Conservation (phyloP, 1,284 basidiomycete genomes). For the Cystobasidium sp. region DNA sequence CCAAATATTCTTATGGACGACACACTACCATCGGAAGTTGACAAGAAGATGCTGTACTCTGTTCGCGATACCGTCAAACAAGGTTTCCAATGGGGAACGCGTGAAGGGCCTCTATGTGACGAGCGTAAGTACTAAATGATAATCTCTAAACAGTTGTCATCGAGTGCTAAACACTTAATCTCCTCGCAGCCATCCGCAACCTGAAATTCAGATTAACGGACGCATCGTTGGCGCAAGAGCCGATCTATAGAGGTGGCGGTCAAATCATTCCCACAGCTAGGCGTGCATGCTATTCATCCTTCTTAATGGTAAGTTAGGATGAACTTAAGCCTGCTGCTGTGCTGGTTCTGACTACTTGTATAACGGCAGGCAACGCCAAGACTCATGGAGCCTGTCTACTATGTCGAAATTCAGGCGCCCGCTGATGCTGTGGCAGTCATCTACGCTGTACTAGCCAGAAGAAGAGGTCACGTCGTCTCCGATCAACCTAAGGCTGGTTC, state of each 20-base stretch:
- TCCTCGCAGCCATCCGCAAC: slow-evolving; percentile 81
- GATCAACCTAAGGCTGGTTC: slow-evolving; percentile 97
- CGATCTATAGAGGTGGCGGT: slow-evolving; percentile 95
- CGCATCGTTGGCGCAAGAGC: slow-evolving; percentile 86
- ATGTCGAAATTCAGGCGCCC: slow-evolving; percentile 96
- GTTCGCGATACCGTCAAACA: slow-evolving; percentile 96
- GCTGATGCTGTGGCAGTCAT: slow-evolving; percentile 98
- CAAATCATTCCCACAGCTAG: slow-evolving; percentile 98
- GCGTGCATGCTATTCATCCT: slow-evolving; percentile 98
- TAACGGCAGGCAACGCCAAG: slow-evolving; percentile 54
- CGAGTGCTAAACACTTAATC: background rate
- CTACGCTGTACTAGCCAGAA: slow-evolving; percentile 93
- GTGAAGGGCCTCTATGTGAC: slow-evolving; percentile 96
- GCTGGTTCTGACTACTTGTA: background rate
- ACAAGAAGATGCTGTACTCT: slow-evolving; percentile 86
- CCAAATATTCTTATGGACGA: slow-evolving; percentile 95
- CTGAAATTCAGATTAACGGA: slow-evolving; percentile 97
- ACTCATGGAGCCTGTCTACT: slow-evolving; percentile 90
- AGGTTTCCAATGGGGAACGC: slow-evolving; percentile 98
- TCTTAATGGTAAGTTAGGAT: slow-evolving; percentile 75
- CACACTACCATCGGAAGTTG: slow-evolving; percentile 92
- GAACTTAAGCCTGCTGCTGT: background rate
- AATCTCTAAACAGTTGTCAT: background rate
- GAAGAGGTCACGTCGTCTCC: slow-evolving; percentile 96
- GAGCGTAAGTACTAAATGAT: slow-evolving; percentile 68